These are phyloP conservation scores for Pichia ethanolica DNA, from an alignment of 805 yeast species.

Conservation along the genomic window DNA sequence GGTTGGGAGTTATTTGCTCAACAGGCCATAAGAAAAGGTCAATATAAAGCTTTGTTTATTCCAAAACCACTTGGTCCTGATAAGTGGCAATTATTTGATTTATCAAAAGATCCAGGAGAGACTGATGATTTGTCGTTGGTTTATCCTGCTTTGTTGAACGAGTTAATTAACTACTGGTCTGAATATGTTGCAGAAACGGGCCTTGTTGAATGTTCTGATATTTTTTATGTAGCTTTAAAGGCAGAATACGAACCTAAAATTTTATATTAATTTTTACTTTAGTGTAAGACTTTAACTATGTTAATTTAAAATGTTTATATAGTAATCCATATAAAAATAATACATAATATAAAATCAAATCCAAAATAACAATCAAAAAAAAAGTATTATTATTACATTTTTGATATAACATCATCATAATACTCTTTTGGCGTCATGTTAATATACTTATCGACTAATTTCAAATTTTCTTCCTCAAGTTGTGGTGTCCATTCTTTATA, in stretches of 20 bases:
- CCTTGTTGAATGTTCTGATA: conserved; percentile 26
- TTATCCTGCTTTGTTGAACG: conserved; percentile 32
- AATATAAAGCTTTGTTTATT: conserved; percentile 40
- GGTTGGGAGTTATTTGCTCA: conserved; percentile 58
- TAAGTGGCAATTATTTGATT: conserved; percentile 42
- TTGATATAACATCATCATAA: conserved; percentile 4
- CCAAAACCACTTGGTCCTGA: conserved; percentile 44
- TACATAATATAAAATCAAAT: too few species aligned
- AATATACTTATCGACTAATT: conserved; percentile 11
- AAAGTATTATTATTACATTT: too few species aligned
- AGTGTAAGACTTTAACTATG: not conserved
- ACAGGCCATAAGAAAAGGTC: conserved; percentile 46
- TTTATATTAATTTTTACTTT: not conserved
- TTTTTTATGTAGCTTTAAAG: conserved; percentile 6
- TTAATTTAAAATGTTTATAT: too few species aligned
- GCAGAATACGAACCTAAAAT: conserved; percentile 5
- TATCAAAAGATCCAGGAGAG: conserved; percentile 40
- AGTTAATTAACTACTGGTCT: conserved; percentile 42
- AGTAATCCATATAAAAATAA: too few species aligned
- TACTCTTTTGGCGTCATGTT: conserved; percentile 16
- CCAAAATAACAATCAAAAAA: too few species aligned
- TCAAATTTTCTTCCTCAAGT: conserved; percentile 14
- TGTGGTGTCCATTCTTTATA: conserved; percentile 26
- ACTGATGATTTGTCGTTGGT: conserved; percentile 34
- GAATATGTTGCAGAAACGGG: conserved; percentile 48